Conservation (phyloP, 2,329 filamentous ascomycete species). For the Microsporum canis region DNA sequence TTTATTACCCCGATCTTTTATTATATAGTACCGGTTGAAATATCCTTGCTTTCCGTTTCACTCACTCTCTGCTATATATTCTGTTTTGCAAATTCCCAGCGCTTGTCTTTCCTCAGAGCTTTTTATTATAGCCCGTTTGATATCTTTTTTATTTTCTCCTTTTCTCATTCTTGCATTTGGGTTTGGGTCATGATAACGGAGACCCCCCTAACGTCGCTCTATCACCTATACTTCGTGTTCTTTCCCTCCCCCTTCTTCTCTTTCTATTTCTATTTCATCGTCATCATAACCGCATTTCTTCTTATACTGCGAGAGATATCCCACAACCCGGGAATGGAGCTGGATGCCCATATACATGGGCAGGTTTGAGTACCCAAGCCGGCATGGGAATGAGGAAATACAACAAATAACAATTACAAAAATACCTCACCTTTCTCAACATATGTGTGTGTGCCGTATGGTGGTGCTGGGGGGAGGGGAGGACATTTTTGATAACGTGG, state of each 20-base stretch:
- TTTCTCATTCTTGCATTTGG: background rate
- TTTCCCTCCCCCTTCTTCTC: background rate
- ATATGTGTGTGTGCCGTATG: background rate
- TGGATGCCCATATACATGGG: background rate
- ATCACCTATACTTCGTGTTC: background rate
- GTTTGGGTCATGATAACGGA: conserved; percentile 2
- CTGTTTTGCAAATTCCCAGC: background rate
- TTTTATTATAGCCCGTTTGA: background rate
- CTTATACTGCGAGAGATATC: background rate
- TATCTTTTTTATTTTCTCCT: background rate
- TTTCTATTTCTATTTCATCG: background rate
- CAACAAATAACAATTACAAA: background rate
- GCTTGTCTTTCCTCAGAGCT: background rate
- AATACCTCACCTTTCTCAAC: background rate
- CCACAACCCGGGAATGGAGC: background rate
- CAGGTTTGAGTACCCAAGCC: background rate
- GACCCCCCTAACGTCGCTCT: background rate
- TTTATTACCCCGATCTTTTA: background rate
- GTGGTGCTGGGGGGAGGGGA: background rate
- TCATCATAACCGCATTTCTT: background rate
- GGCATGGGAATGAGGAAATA: background rate
- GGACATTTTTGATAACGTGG: conserved; percentile 4
- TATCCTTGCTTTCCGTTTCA: background rate
- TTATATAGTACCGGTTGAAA: background rate
- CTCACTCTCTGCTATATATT: background rate